These are phyloP conservation scores for Lachnellula suecica DNA, from an alignment of 2,329 filamentous ascomycete species.

Conservation along the genomic window DNA sequence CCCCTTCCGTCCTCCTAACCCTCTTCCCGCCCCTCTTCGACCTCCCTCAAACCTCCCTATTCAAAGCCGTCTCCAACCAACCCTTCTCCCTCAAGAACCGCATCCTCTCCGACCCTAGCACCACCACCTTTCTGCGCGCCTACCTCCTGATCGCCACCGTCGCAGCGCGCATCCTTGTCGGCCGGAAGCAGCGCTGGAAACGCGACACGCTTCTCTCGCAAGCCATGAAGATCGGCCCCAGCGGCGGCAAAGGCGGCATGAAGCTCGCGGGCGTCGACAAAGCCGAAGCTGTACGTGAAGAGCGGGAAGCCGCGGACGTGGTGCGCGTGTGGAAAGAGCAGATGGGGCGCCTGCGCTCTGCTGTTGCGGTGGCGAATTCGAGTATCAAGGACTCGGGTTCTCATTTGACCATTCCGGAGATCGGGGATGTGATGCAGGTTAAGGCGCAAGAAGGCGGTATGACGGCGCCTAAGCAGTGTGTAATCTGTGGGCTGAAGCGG, in stretches of 20 bases:
- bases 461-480: conserved; percentile 72
- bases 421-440: conserved; percentile 68
- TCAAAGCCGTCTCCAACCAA: conserved; percentile 63
- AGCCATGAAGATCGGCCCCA: conserved; percentile 80
- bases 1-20: conserved; percentile 78
- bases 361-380: conserved; percentile 65
- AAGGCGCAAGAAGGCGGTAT: conserved; percentile 71
- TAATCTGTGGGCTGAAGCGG: conserved; percentile 83
- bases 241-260: conserved; percentile 82
- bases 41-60: conserved; percentile 61
- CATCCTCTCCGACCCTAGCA: conserved; percentile 61
- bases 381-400: conserved; percentile 27
- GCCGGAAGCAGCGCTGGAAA: conserved; percentile 86
- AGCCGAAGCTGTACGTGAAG: conserved; percentile 77
- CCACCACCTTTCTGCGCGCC: conserved; percentile 60
- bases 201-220: conserved; percentile 82
- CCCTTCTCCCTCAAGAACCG: conserved; percentile 57
- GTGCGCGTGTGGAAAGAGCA: conserved; percentile 73
- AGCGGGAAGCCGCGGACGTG: conserved; percentile 80
- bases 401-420: conserved; percentile 60
- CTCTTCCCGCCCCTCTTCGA: conserved; percentile 72
- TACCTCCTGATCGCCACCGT: conserved; percentile 66
- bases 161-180: conserved; percentile 78
- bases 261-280: conserved; percentile 87
- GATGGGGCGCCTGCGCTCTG: conserved; percentile 71